A percentile compares a stretch with the other conserved stretches of the same genome.
These are phyloP conservation scores for Sugiyamaella smithiae DNA, from an alignment of 805 yeast genomes.

Conservation along the genomic window DNA sequence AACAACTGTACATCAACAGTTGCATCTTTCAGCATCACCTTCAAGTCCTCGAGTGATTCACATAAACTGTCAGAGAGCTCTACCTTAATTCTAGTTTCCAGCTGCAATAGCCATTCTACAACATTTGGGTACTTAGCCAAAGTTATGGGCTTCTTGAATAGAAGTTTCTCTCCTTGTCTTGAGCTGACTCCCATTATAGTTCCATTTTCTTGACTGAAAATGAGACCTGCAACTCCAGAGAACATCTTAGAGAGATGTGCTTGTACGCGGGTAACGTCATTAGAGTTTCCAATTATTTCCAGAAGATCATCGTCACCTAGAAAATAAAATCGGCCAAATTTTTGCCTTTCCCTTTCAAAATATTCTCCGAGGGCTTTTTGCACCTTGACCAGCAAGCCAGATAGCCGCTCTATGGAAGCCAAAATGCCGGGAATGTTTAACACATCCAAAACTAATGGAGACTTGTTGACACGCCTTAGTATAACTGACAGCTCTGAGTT, in stretches of 20 bases:
- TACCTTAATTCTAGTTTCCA: conserved; percentile 53
- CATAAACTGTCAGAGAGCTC: conserved; percentile 44
- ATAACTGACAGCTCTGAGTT: conserved; percentile 58
- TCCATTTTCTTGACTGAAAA: conserved; percentile 35
- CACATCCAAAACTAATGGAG: conserved; percentile 55
- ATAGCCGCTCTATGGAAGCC: conserved; percentile 45
- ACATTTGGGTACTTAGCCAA: conserved; percentile 43
- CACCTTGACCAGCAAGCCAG: conserved; percentile 56
- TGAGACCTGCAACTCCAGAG: conserved; percentile 53
- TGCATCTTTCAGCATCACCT: conserved; percentile 16
- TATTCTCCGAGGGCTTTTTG: conserved; percentile 70
- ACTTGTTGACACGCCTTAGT: conserved; percentile 48
- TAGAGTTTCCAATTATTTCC: conserved; percentile 71
- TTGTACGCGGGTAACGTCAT: conserved; percentile 46
- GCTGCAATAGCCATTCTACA: conserved; percentile 57
- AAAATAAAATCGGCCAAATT: conserved; percentile 80
- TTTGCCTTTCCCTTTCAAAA: conserved; percentile 72
- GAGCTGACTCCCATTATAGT: conserved; percentile 52
- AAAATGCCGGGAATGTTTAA: conserved; percentile 49
- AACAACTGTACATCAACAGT: conserved; percentile 20
- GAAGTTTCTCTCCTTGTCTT: conserved; percentile 60
- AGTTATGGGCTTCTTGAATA: conserved; percentile 40
- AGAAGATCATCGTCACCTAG: conserved; percentile 87
- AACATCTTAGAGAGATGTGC: conserved; percentile 70
- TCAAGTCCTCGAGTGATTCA: conserved; percentile 34